Conservation (phyloP, 2,329 filamentous ascomycete species). For the Rutstroemia sydowiana region DNA sequence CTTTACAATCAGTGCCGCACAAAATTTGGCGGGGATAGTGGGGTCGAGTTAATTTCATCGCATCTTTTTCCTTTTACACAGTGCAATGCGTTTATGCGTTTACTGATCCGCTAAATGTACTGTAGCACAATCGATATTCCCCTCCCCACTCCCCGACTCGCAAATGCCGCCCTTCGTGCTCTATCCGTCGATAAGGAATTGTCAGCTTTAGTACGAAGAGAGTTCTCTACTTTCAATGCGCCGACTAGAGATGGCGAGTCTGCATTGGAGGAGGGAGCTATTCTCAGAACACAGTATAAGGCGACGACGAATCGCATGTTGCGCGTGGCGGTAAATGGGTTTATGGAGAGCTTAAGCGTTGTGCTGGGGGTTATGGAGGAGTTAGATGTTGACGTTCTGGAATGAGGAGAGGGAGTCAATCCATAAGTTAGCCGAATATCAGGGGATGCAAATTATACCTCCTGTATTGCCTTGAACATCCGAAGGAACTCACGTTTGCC, state of each 20-base stretch:
- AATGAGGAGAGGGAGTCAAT: constrained; percentile 19
- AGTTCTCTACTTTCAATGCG: constrained; percentile 50
- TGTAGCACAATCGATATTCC: constrained; percentile 40
- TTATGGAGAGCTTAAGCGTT: constrained; percentile 82
- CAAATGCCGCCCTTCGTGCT: constrained; percentile 64
- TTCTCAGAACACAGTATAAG: constrained; percentile 45
- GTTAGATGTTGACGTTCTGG: constrained; percentile 76
- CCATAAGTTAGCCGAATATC: too few relatives aligned
- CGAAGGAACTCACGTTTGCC: too few relatives aligned
- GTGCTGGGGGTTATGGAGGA: constrained; percentile 87
- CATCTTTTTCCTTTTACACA: too few relatives aligned
- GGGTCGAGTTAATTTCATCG: not conserved
- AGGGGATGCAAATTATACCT: not conserved
- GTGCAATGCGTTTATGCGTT: too few relatives aligned
- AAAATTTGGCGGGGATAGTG: not conserved
- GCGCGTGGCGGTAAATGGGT: constrained; percentile 89
- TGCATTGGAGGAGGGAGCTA: not conserved
- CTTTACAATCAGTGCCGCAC: not conserved
- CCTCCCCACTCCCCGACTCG: constrained; percentile 73
- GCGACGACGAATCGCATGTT: constrained; percentile 96
- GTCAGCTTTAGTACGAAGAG: constrained; percentile 71
- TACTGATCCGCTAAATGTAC: not conserved
- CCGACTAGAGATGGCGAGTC: not conserved
- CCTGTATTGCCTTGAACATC: too few relatives aligned
- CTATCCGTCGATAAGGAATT: constrained; percentile 84